Base-by-base conservation (phyloP, 306 rosid species). In the Glycyrrhiza uralensis region DNA sequence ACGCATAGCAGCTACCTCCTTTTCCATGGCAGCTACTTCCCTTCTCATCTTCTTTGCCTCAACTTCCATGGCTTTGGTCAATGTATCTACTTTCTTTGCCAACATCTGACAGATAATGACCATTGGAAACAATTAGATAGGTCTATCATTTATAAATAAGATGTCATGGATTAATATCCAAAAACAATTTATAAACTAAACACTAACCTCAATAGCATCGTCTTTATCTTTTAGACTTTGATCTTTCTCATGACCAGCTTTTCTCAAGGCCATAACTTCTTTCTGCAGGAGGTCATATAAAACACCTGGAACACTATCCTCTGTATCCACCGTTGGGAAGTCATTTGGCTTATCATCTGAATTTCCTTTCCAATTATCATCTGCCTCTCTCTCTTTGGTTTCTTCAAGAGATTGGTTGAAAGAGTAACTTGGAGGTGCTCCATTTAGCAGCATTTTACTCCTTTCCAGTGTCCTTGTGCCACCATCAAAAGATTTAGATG, bases 41-140 rank as follows among this genome's bases (percentile, higher is more conserved):
- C 99, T 89, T 87, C 97, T 89, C 97, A 95, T 95, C 81, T 92
- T 95, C 89, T 84, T 91, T 17, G 99, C 99, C 81, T 95, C 97
- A 57, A 95, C 99, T 75, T 95, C 99, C 99, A 95, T 95, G 74
- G 99, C 99, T 84, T 89, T 95, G 64, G 96, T 89, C 85, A 95
- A 81, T 61, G 97, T 95, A 74, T 95, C 99, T 15, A 95, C 99
- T 86, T 95, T 95, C 96, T 81, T 95, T 54, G 99, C 96, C 75
- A 95, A 79, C 99, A 95, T 91, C 96, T 88, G 82, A 76, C 39
- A 74, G 33, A 76, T 23, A 72, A 45, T 23, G 44, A 83, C 32
- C 64, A 77, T 69, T 58, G 35, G 45, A 60, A 66, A 71, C 65
- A 49, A 69, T 74, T 61, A 63, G 70, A 50, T 22, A 47, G 6